Conservation (phyloP, 768 basidiomycete genomes). For the Boletus pseudopeckii region DNA sequence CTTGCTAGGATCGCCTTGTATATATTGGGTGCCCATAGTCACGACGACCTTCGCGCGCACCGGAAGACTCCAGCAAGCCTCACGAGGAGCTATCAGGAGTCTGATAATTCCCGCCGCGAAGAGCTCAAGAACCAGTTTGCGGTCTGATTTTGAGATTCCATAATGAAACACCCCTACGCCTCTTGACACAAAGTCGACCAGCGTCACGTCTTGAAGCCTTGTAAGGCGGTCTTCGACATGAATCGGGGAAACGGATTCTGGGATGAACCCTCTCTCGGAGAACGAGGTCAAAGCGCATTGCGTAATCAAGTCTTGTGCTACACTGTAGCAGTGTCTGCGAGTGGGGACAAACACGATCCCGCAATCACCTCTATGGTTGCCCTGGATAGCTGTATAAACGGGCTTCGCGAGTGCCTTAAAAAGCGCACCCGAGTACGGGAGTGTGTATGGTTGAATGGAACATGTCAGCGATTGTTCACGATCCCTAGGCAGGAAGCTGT, state of each 20-base stretch:
- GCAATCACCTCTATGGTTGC: conserved; percentile 41
- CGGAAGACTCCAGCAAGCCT: conserved; percentile 87
- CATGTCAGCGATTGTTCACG: conserved; percentile 76
- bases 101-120: conserved; percentile 78
- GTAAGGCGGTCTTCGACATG: conserved; percentile 56
- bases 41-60: conserved; percentile 78
- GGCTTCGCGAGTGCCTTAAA: conserved; percentile 93
- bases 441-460: conserved; percentile 73
- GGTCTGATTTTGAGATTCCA: conserved; percentile 65
- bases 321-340: conserved; percentile 63
- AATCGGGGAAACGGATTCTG: conserved; percentile 45
- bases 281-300: conserved; percentile 78
- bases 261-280: conserved; percentile 65
- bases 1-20: conserved; percentile 44
- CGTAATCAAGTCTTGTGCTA: conserved; percentile 84
- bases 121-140: conserved; percentile 70
- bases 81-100: conserved; percentile 78
- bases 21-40: conserved; percentile 90
- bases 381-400: conserved; percentile 69
- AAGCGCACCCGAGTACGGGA: conserved; percentile 80
- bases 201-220: conserved; percentile 56
- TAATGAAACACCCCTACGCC: conserved; percentile 87
- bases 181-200: conserved; percentile 72
- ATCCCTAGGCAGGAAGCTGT: conserved; percentile 78
- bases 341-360: conserved; percentile 90